Evolutionary conservation across 164 flowering plant species (phyloP).

Genomic region (Aristolochia californica): DNA sequence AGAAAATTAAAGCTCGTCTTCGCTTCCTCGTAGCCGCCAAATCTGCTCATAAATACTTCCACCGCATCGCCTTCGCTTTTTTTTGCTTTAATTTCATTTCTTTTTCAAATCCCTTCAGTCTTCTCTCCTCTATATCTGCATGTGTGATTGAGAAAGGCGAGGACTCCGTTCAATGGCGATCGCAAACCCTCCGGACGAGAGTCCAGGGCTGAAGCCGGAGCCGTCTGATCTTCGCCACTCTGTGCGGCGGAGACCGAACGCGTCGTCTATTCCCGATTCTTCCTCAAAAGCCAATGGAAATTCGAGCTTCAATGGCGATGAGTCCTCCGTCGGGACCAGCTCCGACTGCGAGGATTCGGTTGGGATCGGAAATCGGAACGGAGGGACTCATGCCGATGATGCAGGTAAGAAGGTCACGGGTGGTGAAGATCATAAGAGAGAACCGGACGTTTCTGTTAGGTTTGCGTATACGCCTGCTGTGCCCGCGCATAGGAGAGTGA

Average conservation of each 20-base stretch:
- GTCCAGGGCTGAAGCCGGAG: neutral
- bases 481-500: constrained; percentile 67
- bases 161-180: constrained; percentile 17
- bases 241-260: neutral
- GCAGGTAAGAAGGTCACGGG: constrained; percentile 8
- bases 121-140: too few species aligned
- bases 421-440: constrained; percentile 7
- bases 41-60: too few species aligned
- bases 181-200: constrained; percentile 1
- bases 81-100: too few species aligned
- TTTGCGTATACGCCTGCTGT: constrained; percentile 49
- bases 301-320: too few species aligned
- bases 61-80: too few species aligned
- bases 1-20: too few species aligned
- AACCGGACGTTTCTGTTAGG: constrained; percentile 8
- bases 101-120: too few species aligned
- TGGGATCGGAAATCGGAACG: neutral
- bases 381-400: neutral
- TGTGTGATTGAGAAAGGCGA: too few species aligned
- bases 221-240: constrained; percentile 1
- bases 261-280: neutral
- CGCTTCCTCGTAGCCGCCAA: too few species aligned
- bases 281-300: neutral
- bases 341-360: neutral
- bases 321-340: constrained; percentile 1